Evolutionary conservation across 306 rosid species (phyloP).

Genomic region (Begonia masoniana): DNA sequence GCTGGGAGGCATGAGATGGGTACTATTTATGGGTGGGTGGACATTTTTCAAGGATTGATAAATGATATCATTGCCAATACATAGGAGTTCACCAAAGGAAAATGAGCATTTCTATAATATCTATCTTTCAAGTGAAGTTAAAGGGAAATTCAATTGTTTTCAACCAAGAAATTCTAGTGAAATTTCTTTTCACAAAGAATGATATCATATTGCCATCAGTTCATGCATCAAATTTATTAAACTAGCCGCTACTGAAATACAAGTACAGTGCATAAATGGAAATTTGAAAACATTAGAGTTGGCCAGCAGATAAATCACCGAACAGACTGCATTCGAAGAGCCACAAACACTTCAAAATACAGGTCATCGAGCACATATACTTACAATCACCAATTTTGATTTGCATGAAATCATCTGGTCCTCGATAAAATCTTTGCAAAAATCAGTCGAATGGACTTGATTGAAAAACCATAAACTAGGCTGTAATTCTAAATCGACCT

Average conservation of each 20-base stretch:
- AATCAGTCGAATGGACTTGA: slow-evolving; percentile 1
- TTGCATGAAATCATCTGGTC: neutral
- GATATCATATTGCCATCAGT: too few relatives aligned
- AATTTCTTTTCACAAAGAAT: neutral
- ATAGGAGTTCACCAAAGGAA: neutral
- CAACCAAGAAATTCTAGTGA: neutral
- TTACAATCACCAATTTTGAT: neutral
- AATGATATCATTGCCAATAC: neutral
- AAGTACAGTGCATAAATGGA: too few relatives aligned
- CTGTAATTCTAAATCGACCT: slow-evolving; percentile 80
- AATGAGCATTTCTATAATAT: neutral
- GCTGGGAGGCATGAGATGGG: too few relatives aligned
- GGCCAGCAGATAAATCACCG: too few relatives aligned
- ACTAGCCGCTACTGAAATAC: too few relatives aligned
- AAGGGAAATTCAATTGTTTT: neutral
- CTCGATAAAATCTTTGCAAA: neutral
- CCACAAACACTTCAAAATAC: neutral
- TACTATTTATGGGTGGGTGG: too few relatives aligned
- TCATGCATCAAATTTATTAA: too few relatives aligned
- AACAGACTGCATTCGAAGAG: neutral
- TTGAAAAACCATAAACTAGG: slow-evolving; percentile 27
- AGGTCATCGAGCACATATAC: neutral
- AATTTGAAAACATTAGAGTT: too few relatives aligned
- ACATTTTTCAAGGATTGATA: too few relatives aligned
- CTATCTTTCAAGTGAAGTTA: neutral